Evolutionary conservation across 1,284 basidiomycete genomes (phyloP), one percentile per base, ranked within the genome.

Genomic region (Leccinum solheimii): DNA sequence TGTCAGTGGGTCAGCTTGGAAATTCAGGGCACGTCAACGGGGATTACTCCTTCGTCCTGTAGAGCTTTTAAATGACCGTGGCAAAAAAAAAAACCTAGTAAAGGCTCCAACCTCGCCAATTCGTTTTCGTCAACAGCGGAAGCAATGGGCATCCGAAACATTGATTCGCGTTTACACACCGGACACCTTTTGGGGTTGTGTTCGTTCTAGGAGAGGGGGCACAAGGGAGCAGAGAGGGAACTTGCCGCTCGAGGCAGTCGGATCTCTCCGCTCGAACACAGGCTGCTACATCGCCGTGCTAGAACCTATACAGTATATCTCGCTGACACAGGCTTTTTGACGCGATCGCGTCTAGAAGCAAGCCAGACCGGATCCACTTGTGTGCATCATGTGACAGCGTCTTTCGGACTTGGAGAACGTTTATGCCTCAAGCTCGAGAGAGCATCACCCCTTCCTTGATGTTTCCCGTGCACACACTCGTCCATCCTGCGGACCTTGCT

Each of bases 11-110:
- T 57, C 56, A 55, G 16, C 63, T 63, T 48, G 45, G 48, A 72
- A 69, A 65, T 71, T 73, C 72, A 74, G 70, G 70, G 72, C 66
- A n/a, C 16, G 4, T 48, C 45, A 57, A 58, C 71, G 72, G 71
- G 72, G 70, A 72, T 75, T 75, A 75, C 72, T 60, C 64, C 53
- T 66, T 27, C 26, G 49, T 23, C 65, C 30, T 61, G 61, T 63
- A 60, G 59, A 52, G 51, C 64, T 59, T 58, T 62, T 61, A 60
- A 57, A 65, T 64, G 32, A 61, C 51, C 62, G 62, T 70, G 69
- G 60, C 57, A 63, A 55, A 58, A 54, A 58, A 48, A 48, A 53
- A 58, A 45, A 30, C 38, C 61, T 36, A 50, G 52, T 52, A 56
- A 66, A 53, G 58, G 40, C n/a, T 32, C 49, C n/a, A 34, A 43